Percentiles rank a stretch among this genome's conserved stretches.
phyloP scores from a whole-genome alignment of 2,329 filamentous ascomycete species.

The Fonsecaea multimorphosa region DNA sequence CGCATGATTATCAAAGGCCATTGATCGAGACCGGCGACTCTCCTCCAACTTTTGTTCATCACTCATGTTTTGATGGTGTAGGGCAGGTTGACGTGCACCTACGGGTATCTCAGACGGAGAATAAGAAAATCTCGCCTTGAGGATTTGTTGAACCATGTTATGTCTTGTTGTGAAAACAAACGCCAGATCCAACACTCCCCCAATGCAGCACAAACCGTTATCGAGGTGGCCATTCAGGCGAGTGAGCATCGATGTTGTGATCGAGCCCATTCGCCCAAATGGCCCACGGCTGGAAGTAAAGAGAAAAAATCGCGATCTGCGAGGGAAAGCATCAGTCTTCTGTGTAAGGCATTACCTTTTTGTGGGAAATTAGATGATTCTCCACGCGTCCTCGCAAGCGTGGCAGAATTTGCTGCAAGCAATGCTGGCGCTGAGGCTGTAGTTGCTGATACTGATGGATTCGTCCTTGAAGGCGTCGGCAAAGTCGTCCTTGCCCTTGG shows the following conservation, averaged over 20 bases:
- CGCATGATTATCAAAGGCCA: background rate
- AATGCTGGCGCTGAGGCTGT: slow-evolving; percentile 94
- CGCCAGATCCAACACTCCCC: slow-evolving; percentile 70
- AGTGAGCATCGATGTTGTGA: slow-evolving; percentile 73
- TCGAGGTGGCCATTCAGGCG: slow-evolving; percentile 46
- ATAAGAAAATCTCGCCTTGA: slow-evolving; percentile 57
- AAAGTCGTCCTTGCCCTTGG: slow-evolving; percentile 94
- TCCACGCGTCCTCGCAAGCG: slow-evolving; percentile 95
- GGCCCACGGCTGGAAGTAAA: slow-evolving; percentile 21
- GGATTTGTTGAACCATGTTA: slow-evolving; percentile 69
- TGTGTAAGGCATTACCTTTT: slow-evolving; percentile 29
- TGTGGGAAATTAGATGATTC: slow-evolving; percentile 74
- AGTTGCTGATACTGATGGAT: slow-evolving; percentile 98
- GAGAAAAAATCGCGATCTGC: slow-evolving; percentile 16
- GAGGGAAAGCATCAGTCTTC: slow-evolving; percentile 12
- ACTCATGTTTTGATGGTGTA: slow-evolving; percentile 18
- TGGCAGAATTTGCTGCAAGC: slow-evolving; percentile 99
- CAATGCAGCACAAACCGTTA: slow-evolving; percentile 60
- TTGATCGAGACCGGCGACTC: background rate
- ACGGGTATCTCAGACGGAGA: slow-evolving; percentile 38
- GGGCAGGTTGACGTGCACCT: slow-evolving; percentile 37
- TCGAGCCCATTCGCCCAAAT: slow-evolving; percentile 56
- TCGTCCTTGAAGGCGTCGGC: slow-evolving; percentile 94
- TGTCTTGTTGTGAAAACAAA: slow-evolving; percentile 87
- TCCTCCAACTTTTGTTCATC: slow-evolving; percentile 1